Base-by-base conservation (phyloP, 306 rosid genomes). In the Dicorynia guianensis region DNA sequence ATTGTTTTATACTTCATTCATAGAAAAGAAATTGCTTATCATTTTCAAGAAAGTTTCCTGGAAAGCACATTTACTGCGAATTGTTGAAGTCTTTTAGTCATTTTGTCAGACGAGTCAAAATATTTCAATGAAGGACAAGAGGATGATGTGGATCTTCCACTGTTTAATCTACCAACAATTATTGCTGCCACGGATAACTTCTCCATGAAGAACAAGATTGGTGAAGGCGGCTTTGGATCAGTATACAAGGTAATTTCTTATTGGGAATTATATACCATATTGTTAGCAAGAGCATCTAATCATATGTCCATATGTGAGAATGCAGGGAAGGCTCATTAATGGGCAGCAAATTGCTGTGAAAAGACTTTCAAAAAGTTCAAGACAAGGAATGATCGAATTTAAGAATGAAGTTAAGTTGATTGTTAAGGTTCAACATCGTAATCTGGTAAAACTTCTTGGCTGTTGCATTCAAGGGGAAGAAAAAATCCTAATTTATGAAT, bases 381-480 rank as follows among this genome's bases (percentile, higher is more conserved):
- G 64, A 67, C 60, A 60, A 49, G 79, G 79, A 39, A 1, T 12
- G 34, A 49, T 3, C 11, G 76, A 79, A 30, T 79, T 73, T 20
- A 79, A 58, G 50, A 79, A 73, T 73, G 79, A 79, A 79, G 83
- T 73, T 2, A 58, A 36, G 49, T 12, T 79, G 2, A 66, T 79
- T n/a, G 69, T 56, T 0, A 73, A 73, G 49, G 75, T 66, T 11
- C 71, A 79, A 14, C 83, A 79, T 6, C 74, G 79, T 38, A 79
- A 79, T 79, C 79, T 79, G 6, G 79, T 79, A 3, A 79, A 25
- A 59, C 83, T 79, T 73, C 75, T 79, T 19, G 83, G 83, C 5
- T 79, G 65, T 50, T 72, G 83, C 70, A 58, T 79, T 17, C 18
- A 73, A 1, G 79, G 35, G 34, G 69, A 57, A 58, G 79, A 79